Conservation (phyloP, 345 rosid genomes). For the Linum tenue region DNA sequence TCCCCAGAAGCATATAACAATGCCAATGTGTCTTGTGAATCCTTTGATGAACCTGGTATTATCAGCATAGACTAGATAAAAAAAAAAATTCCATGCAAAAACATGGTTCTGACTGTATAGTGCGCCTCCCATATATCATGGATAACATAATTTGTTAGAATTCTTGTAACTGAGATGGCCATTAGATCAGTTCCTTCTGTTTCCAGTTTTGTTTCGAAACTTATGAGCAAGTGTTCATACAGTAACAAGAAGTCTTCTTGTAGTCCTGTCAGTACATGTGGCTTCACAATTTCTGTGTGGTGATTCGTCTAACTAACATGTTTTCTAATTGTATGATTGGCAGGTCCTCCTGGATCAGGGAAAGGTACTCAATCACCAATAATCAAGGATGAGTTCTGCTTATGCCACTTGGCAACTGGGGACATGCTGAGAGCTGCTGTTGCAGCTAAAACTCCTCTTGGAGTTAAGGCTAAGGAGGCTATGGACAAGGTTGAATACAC, state of each 20-base stretch:
- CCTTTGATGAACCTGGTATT: too few species aligned
- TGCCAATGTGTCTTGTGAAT: too few species aligned
- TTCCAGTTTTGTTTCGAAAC: too few species aligned
- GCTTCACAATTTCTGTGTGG: neutral
- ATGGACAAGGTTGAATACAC: conserved; percentile 69
- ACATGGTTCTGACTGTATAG: too few species aligned
- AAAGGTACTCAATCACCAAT: conserved; percentile 96
- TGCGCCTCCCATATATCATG: too few species aligned
- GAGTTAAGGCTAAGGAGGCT: conserved; percentile 89
- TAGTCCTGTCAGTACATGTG: neutral
- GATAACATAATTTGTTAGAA: too few species aligned
- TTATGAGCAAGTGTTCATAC: neutral
- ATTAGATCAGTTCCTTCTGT: neutral
- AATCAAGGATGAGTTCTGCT: conserved; percentile 84
- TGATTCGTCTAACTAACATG: neutral
- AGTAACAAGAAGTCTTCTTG: neutral
- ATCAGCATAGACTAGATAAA: too few species aligned
- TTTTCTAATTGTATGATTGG: conserved; percentile 2
- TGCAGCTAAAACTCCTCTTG: conserved; percentile 89
- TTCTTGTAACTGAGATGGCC: too few species aligned
- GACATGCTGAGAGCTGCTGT: conserved; percentile 98
- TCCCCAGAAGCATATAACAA: too few species aligned
- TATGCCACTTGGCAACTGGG: conserved; percentile 98
- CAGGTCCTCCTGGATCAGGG: conserved; percentile 99
- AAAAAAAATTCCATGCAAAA: too few species aligned